Percentiles rank a stretch among this genome's conserved stretches.
These are phyloP conservation scores for Kuraishia borneana DNA, from an alignment of 805 yeast genomes.

Conservation along the genomic window DNA sequence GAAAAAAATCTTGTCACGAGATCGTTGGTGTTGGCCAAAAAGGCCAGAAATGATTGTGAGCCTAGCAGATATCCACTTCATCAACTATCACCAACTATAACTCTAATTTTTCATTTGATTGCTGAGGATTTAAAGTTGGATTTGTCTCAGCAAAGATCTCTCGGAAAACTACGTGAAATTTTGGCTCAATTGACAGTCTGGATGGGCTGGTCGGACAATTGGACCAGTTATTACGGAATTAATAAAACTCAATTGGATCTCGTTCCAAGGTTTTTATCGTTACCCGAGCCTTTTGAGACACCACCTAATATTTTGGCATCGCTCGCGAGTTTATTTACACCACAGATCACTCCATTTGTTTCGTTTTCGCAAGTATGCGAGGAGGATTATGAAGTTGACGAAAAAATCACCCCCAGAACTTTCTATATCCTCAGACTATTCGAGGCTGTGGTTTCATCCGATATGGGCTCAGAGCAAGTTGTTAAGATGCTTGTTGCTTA, in stretches of 20 bases:
- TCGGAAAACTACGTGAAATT: constrained; percentile 35
- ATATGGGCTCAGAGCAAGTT: constrained; percentile 39
- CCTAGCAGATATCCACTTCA: constrained; percentile 27
- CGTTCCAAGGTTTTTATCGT: constrained; percentile 23
- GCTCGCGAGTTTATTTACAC: constrained; percentile 35
- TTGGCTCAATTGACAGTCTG: constrained; percentile 51
- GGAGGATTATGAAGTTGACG: constrained; percentile 48
- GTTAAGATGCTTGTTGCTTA: constrained; percentile 52
- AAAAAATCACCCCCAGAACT: constrained; percentile 54
- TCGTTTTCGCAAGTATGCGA: constrained; percentile 60
- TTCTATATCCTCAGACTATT: constrained; percentile 46
- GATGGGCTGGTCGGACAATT: constrained; percentile 64
- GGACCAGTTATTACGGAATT: constrained; percentile 48
- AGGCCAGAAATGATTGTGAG: constrained; percentile 5
- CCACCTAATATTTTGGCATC: constrained; percentile 57
- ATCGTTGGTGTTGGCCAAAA: constrained; percentile 2
- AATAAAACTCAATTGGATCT: constrained; percentile 23
- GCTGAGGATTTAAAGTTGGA: constrained; percentile 67
- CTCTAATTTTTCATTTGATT: constrained; percentile 60
- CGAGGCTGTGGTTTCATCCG: constrained; percentile 48
- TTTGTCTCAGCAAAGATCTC: constrained; percentile 24
- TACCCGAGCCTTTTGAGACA: constrained; percentile 31
- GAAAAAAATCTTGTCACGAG: constrained; percentile 2
- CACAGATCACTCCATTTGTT: constrained; percentile 39
- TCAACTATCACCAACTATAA: constrained; percentile 51